Evolutionary conservation across 192 early-diverging fungal species (phyloP).

Genomic region (Podochytrium sp.): DNA sequence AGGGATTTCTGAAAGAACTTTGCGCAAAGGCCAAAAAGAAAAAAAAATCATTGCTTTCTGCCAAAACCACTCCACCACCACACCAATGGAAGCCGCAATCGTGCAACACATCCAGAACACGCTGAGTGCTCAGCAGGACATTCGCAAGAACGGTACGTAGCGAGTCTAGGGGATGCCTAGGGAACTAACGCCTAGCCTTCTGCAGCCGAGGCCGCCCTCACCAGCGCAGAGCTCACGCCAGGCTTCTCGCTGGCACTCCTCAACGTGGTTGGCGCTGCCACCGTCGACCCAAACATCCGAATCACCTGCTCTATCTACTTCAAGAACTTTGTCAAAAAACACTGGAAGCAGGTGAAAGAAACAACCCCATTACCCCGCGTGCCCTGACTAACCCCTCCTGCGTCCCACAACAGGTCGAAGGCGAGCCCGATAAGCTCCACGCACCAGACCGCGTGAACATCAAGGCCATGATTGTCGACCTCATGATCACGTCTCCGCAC

Average conservation of each 20-base stretch:
- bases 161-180: neutral
- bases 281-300: constrained; percentile 64
- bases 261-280: constrained; percentile 69
- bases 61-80: neutral
- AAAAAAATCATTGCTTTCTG: neutral
- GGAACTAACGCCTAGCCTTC: neutral
- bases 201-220: constrained; percentile 48
- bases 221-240: constrained; percentile 35
- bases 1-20: neutral
- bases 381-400: constrained; percentile 43
- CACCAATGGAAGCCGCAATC: constrained; percentile 22
- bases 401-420: constrained; percentile 46
- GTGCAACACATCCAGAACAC: constrained; percentile 33
- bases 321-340: constrained; percentile 93
- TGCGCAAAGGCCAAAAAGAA: neutral
- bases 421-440: constrained; percentile 54
- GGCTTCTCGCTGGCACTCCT: constrained; percentile 76
- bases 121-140: constrained; percentile 12
- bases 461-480: constrained; percentile 79
- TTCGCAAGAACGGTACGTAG: constrained; percentile 2
- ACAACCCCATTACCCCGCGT: constrained; percentile 29
- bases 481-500: constrained; percentile 83
- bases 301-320: constrained; percentile 88
- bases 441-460: constrained; percentile 75
- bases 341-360: constrained; percentile 68